Conservation (phyloP, 352 stramenopile genomes). For the Phytophthora macrochlamydospora region DNA sequence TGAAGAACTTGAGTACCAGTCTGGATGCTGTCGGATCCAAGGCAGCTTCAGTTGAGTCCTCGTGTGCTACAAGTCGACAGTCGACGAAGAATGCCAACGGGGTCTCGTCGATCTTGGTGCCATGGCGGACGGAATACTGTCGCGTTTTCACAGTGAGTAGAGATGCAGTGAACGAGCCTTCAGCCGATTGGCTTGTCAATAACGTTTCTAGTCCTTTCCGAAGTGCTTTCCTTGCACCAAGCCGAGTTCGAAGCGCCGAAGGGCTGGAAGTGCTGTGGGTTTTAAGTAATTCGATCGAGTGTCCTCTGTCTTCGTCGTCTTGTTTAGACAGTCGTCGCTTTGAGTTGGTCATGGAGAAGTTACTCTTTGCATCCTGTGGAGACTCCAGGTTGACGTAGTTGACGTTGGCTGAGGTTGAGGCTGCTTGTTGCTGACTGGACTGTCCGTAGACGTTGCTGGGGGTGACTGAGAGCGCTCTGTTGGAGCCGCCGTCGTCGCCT, state of each 20-base stretch:
- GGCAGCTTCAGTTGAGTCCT: not conserved
- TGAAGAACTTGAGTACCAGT: slow-evolving; percentile 61
- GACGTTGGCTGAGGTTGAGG: slow-evolving; percentile 2
- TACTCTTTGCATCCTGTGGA: slow-evolving; percentile 2
- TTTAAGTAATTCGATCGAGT: slow-evolving; percentile 25
- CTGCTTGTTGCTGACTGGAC: slow-evolving; percentile 3
- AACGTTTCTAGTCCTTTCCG: slow-evolving; percentile 28
- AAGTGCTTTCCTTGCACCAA: slow-evolving; percentile 17
- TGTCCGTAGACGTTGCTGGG: slow-evolving; percentile 10
- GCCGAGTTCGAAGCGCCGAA: slow-evolving; percentile 17
- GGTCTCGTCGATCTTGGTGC: slow-evolving; percentile 43
- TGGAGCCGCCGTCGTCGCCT: slow-evolving; percentile 6
- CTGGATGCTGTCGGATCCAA: not conserved
- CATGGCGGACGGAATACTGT: slow-evolving; percentile 31
- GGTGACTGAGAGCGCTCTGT: too few species aligned
- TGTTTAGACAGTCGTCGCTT: slow-evolving; percentile 8
- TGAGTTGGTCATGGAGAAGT: slow-evolving; percentile 2
- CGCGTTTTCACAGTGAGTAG: slow-evolving; percentile 41
- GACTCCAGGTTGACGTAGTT: slow-evolving; percentile 29
- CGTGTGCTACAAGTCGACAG: slow-evolving; percentile 18
- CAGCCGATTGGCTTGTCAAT: slow-evolving; percentile 2
- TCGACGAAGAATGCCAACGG: slow-evolving; percentile 47
- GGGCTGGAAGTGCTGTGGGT: slow-evolving; percentile 21
- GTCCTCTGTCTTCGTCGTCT: slow-evolving; percentile 16
- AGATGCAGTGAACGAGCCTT: not conserved